Conservation (phyloP, 116 monocot genomes). For the Iris pallida region DNA sequence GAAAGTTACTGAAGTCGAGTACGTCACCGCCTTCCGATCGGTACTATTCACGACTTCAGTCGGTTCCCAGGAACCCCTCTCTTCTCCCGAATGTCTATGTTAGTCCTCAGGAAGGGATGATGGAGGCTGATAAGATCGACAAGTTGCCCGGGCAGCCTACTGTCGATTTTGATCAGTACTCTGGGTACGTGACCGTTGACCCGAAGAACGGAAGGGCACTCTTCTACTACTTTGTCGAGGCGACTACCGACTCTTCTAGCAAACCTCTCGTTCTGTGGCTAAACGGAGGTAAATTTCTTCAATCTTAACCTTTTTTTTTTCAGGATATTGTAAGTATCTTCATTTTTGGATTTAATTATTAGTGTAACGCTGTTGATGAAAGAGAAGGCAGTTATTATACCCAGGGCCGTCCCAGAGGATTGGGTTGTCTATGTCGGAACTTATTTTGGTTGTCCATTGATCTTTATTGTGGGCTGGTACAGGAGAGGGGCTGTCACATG, state of each 20-base stretch:
- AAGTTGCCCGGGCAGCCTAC: constrained; percentile 32
- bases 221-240: constrained; percentile 41
- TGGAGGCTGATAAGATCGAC: constrained; percentile 25
- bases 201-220: constrained; percentile 26
- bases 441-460: too few species aligned
- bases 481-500: too few species aligned
- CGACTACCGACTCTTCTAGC: constrained; percentile 7
- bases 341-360: too few species aligned
- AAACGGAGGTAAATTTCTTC: constrained; percentile 31
- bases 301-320: too few species aligned
- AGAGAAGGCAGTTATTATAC: too few species aligned
- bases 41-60: background rate
- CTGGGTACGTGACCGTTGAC: constrained; percentile 40
- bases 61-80: background rate
- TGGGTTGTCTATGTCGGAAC: too few species aligned
- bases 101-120: constrained; percentile 12
- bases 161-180: constrained; percentile 30
- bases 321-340: too few species aligned
- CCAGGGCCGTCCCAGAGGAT: too few species aligned
- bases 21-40: background rate
- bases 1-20: background rate
- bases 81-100: background rate
- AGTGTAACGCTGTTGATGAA: too few species aligned
- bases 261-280: constrained; percentile 50
- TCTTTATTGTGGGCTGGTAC: too few species aligned